Conservation (phyloP, 2,329 filamentous ascomycete species). For the Xylaria sp. region DNA sequence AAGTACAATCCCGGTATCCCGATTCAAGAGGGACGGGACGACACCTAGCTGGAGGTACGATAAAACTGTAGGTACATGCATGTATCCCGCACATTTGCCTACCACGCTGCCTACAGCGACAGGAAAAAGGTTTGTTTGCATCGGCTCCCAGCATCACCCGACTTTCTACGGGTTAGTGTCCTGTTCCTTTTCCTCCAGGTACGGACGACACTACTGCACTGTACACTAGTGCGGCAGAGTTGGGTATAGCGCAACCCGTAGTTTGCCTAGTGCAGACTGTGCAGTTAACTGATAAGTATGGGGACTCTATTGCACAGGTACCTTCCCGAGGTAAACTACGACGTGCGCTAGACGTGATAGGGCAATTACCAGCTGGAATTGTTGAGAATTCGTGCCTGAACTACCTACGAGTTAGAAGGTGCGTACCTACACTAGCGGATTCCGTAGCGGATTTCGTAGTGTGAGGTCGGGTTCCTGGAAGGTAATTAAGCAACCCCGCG, state of each 20-base stretch:
- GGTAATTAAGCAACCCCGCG: background rate
- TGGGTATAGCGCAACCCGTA: no score
- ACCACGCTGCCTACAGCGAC: background rate
- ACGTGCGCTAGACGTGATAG: background rate
- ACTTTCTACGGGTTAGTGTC: background rate
- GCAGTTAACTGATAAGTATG: background rate
- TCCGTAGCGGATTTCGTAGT: no score
- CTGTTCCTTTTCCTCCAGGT: background rate
- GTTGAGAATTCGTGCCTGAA: background rate
- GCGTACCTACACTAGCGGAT: background rate
- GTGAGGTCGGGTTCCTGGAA: background rate
- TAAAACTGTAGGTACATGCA: background rate
- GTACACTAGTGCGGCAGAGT: no score
- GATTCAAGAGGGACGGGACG: background rate
- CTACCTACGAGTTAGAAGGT: no score
- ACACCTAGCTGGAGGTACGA: background rate
- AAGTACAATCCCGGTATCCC: background rate
- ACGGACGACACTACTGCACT: background rate
- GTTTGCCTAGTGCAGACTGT: no score
- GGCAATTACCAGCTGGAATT: background rate
- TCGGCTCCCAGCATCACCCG: background rate
- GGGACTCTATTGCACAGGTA: background rate
- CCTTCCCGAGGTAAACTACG: background rate
- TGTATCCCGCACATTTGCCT: background rate
- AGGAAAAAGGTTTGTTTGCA: background rate